Percentiles rank a stretch among this genome's conserved stretches.
These are phyloP conservation scores for Gaeumannomyces sp. DNA, from an alignment of 2,329 filamentous ascomycete genomes.

Conservation along the genomic window DNA sequence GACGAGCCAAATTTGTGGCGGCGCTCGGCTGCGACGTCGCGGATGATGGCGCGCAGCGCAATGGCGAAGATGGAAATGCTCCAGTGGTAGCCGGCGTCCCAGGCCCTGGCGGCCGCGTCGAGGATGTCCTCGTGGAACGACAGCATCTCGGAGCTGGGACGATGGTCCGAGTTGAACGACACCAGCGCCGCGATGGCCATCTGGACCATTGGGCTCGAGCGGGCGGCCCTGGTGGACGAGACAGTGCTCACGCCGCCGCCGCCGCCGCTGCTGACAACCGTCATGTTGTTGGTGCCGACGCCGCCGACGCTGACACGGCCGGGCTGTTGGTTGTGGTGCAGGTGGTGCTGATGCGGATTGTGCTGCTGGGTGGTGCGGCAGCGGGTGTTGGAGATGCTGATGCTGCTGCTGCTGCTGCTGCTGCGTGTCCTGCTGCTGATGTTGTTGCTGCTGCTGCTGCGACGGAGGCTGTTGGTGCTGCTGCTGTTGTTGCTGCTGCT, in stretches of 20 bases:
- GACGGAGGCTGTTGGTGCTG: background rate
- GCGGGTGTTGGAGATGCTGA: background rate
- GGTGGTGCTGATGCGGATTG: background rate
- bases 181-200: constrained; percentile 4
- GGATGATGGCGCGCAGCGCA: constrained; percentile 3
- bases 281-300: background rate
- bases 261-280: background rate
- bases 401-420: background rate
- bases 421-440: background rate
- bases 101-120: constrained; percentile 6
- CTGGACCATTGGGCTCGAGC: constrained; percentile 5
- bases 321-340: background rate
- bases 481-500: background rate
- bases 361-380: background rate
- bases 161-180: constrained; percentile 2
- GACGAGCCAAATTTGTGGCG: constrained; percentile 1
- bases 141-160: constrained; percentile 5
- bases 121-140: constrained; percentile 7
- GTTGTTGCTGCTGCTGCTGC: background rate
- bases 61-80: constrained; percentile 6
- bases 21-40: constrained; percentile 4
- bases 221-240: background rate
- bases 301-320: background rate
- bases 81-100: constrained; percentile 7
- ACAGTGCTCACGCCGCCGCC: background rate